These are phyloP conservation scores for Chlorophyllum brunneum DNA, from an alignment of 768 basidiomycete species.

Conservation along the genomic window DNA sequence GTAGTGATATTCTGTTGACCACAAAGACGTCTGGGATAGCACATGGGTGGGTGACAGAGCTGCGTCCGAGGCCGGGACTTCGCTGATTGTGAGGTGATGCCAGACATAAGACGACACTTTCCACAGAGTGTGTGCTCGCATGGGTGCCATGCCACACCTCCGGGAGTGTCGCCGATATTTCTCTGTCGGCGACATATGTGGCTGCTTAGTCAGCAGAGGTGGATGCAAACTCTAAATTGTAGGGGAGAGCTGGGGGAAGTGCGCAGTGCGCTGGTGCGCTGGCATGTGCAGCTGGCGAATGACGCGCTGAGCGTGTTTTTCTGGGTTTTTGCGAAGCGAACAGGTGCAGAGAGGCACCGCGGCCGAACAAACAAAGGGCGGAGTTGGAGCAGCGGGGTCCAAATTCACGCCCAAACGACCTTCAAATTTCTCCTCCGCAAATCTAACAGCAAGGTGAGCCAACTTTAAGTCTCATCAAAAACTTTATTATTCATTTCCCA, in stretches of 20 bases:
- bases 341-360: conserved; percentile 7
- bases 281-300: not conserved
- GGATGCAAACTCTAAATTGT: conserved; percentile 14
- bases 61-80: not conserved
- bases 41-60: not conserved
- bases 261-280: not conserved
- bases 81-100: conserved; percentile 14
- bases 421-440: conserved; percentile 56
- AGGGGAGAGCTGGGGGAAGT: not conserved
- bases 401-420: conserved; percentile 28
- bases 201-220: conserved; percentile 14
- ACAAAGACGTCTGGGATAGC: not conserved
- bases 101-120: too few species aligned
- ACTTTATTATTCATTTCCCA: conserved; percentile 53
- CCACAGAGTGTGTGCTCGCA: too few species aligned
- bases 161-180: not conserved
- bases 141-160: not conserved
- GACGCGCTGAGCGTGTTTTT: not conserved
- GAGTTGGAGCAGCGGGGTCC: conserved; percentile 34
- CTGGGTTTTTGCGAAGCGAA: conserved; percentile 3
- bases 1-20: too few species aligned
- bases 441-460: conserved; percentile 64
- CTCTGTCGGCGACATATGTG: conserved; percentile 16
- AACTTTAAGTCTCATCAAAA: conserved; percentile 60
- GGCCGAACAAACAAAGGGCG: conserved; percentile 26